phyloP scores from a whole-genome alignment of 2,329 filamentous ascomycete species.

The Amauroascus verrucosus region DNA sequence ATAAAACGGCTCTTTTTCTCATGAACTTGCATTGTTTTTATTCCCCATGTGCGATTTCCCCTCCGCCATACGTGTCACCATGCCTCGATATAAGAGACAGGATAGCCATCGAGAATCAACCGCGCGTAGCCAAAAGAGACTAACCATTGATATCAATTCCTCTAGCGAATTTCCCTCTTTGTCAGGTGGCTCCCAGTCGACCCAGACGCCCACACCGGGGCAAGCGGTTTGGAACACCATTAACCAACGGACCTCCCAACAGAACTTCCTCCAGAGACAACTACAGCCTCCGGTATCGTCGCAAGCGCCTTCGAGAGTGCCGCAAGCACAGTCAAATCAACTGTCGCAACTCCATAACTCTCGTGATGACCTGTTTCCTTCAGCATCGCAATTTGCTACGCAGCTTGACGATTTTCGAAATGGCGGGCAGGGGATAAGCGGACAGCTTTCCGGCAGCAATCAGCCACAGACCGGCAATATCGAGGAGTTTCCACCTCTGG shows the following conservation, averaged over 20 bases:
- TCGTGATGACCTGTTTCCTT: conserved; percentile 40
- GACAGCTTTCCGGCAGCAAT: conserved; percentile 40
- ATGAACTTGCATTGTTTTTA: background rate
- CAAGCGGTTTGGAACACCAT: conserved; percentile 50
- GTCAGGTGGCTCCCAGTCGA: conserved; percentile 47
- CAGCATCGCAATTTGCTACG: conserved; percentile 41
- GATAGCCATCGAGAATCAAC: background rate
- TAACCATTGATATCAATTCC: conserved; percentile 16
- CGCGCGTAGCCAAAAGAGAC: background rate
- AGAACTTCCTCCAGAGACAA: conserved; percentile 45
- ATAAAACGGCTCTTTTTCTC: background rate
- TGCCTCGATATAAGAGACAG: background rate
- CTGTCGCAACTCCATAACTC: conserved; percentile 38
- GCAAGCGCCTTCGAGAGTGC: conserved; percentile 33
- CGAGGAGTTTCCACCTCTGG: conserved; percentile 52
- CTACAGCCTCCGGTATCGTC: conserved; percentile 35
- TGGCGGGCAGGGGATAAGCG: conserved; percentile 45
- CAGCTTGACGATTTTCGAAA: conserved; percentile 48
- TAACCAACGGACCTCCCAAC: conserved; percentile 44
- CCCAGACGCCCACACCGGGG: conserved; percentile 42
- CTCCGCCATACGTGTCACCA: background rate
- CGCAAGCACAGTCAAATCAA: conserved; percentile 35
- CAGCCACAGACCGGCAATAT: conserved; percentile 49
- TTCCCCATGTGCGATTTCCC: background rate
- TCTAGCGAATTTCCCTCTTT: conserved; percentile 54